A percentile compares a stretch with the other conserved stretches of the same genome.
Conservation (phyloP, 768 basidiomycete genomes). For the Lanmaoa rubissima region DNA sequence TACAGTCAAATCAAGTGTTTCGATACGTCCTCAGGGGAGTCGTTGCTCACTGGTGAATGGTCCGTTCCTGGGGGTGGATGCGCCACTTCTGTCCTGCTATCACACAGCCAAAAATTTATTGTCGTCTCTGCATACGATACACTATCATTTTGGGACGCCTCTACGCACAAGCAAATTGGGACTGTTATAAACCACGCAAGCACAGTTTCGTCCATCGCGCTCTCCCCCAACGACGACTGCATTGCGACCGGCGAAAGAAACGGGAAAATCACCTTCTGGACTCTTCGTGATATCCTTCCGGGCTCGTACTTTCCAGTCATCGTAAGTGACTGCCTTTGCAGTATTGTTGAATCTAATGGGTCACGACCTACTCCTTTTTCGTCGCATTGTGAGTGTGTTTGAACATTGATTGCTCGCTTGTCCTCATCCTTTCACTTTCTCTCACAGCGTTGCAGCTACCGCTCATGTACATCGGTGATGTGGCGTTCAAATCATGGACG, state of each 20-base stretch:
- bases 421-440: not conserved
- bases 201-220: not conserved
- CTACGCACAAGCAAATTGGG: not conserved
- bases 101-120: not conserved
- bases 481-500: not conserved
- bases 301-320: not conserved
- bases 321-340: not conserved
- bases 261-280: not conserved
- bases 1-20: too few species aligned
- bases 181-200: not conserved
- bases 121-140: fast-evolving
- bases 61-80: not conserved
- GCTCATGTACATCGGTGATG: not conserved
- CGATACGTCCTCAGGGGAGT: too few species aligned
- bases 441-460: not conserved
- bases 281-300: not conserved
- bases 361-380: too few species aligned
- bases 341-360: not conserved
- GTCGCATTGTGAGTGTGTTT: not conserved
- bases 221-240: not conserved
- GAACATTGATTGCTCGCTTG: too few species aligned
- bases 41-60: too few species aligned
- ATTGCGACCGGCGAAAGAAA: not conserved
- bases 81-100: not conserved
- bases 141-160: conserved; percentile 1